These are phyloP conservation scores for Vigna mungo DNA, from an alignment of 306 rosid species.

Conservation along the genomic window DNA sequence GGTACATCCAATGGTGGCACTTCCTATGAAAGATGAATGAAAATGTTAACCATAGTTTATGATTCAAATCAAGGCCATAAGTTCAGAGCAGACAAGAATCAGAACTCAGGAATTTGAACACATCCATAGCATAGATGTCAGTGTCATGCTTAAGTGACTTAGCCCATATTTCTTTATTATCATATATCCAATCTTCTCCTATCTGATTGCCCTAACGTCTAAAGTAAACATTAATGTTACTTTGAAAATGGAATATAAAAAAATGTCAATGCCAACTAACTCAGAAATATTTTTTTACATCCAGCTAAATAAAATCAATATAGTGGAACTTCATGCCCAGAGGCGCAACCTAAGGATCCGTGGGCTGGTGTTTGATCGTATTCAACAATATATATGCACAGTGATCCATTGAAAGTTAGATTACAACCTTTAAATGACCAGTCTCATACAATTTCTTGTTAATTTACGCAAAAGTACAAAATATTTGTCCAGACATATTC, in stretches of 20 bases:
- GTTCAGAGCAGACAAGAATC: constrained; percentile 36
- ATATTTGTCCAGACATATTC: constrained; percentile 18
- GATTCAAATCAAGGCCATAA: constrained; percentile 31
- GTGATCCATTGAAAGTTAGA: constrained; percentile 23
- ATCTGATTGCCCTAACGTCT: background rate
- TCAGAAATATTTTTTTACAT: constrained; percentile 16
- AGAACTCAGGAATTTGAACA: constrained; percentile 36
- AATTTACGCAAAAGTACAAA: background rate
- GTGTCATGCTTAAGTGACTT: constrained; percentile 14
- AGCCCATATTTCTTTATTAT: constrained; percentile 33
- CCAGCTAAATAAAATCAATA: constrained; percentile 19
- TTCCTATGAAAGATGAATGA: constrained; percentile 59
- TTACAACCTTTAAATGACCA: constrained; percentile 11
- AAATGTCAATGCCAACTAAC: constrained; percentile 12
- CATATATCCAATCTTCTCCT: constrained; percentile 5
- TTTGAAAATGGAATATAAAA: background rate
- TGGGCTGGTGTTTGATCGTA: constrained; percentile 14
- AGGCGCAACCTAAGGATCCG: background rate
- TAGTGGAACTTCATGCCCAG: background rate
- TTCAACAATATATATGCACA: background rate
- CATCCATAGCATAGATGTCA: constrained; percentile 35
- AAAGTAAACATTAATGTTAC: background rate
- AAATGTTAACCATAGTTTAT: constrained; percentile 39
- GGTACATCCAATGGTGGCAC: constrained; percentile 90
- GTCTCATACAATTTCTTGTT: constrained; percentile 10